phyloP scores from a whole-genome alignment of 305 asterid species.

The Solanum hybrid region DNA sequence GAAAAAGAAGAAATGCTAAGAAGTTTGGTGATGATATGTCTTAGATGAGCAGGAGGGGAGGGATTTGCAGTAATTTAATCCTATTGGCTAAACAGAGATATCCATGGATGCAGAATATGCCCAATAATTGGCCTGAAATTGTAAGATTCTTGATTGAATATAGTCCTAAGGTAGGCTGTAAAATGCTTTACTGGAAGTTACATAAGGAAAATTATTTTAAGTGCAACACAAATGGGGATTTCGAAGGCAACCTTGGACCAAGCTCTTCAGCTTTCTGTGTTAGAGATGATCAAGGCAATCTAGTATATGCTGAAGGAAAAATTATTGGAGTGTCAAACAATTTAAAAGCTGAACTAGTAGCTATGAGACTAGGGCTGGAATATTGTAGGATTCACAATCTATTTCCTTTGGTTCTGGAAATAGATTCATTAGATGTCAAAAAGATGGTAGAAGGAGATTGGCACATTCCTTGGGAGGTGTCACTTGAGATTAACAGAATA shows the following conservation, averaged over 20 bases:
- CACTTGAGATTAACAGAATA: no score
- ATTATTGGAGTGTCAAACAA: background rate
- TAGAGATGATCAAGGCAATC: background rate
- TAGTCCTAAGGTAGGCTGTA: background rate
- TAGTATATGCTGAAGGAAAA: background rate
- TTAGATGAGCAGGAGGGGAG: background rate
- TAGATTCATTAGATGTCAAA: no score
- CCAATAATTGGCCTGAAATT: background rate
- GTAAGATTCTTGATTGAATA: background rate
- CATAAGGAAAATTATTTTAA: background rate
- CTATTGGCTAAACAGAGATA: background rate
- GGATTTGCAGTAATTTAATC: background rate
- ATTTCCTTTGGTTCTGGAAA: no score
- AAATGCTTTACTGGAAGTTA: background rate
- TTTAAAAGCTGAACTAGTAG: no score
- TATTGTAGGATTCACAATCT: background rate
- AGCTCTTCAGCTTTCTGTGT: background rate
- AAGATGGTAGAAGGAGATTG: no score
- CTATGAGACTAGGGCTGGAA: background rate
- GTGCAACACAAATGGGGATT: background rate
- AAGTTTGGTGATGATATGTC: background rate
- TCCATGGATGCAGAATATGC: background rate
- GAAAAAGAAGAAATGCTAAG: background rate
- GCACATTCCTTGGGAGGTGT: no score
- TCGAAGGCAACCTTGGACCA: background rate